phyloP scores from a whole-genome alignment of 768 basidiomycete species.

The Pleurotus citrinopileatus region DNA sequence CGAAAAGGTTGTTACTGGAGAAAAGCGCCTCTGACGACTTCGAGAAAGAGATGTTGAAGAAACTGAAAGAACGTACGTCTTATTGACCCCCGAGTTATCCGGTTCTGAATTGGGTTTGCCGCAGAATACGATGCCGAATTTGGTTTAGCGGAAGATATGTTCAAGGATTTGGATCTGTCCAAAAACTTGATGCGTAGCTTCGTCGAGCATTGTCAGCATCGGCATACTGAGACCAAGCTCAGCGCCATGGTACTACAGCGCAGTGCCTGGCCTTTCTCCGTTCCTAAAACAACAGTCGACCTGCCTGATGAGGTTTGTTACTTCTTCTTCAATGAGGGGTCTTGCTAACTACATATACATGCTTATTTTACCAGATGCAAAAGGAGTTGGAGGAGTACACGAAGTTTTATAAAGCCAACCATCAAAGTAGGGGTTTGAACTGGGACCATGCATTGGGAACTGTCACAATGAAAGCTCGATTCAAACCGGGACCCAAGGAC shows the following conservation, averaged over 20 bases:
- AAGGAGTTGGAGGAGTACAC: slow-evolving; percentile 59
- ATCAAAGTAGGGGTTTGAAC: slow-evolving; percentile 70
- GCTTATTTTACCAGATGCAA: slow-evolving; percentile 66
- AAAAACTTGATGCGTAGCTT: slow-evolving; percentile 70
- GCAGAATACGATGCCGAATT: slow-evolving; percentile 95
- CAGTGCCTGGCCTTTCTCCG: slow-evolving; percentile 83
- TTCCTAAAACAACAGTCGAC: slow-evolving; percentile 45
- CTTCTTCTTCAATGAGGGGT: too few species aligned
- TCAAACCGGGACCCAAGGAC: slow-evolving; percentile 74
- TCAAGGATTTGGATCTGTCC: slow-evolving; percentile 83
- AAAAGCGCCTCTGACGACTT: slow-evolving; percentile 86
- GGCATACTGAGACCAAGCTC: slow-evolving; percentile 46
- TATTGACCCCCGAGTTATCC: too few species aligned
- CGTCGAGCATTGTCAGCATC: slow-evolving; percentile 38
- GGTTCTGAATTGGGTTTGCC: background rate
- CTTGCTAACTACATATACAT: too few species aligned
- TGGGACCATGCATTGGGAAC: slow-evolving; percentile 91
- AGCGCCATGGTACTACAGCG: slow-evolving; percentile 82
- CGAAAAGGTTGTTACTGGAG: slow-evolving; percentile 84
- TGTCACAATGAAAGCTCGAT: slow-evolving; percentile 69
- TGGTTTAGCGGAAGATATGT: slow-evolving; percentile 93
- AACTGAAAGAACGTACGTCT: slow-evolving; percentile 70
- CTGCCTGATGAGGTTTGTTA: slow-evolving; percentile 54
- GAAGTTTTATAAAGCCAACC: slow-evolving; percentile 74
- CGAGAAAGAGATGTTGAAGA: slow-evolving; percentile 80